Conservation (phyloP, 2,329 filamentous ascomycete genomes). For the Colletotrichum cereale region DNA sequence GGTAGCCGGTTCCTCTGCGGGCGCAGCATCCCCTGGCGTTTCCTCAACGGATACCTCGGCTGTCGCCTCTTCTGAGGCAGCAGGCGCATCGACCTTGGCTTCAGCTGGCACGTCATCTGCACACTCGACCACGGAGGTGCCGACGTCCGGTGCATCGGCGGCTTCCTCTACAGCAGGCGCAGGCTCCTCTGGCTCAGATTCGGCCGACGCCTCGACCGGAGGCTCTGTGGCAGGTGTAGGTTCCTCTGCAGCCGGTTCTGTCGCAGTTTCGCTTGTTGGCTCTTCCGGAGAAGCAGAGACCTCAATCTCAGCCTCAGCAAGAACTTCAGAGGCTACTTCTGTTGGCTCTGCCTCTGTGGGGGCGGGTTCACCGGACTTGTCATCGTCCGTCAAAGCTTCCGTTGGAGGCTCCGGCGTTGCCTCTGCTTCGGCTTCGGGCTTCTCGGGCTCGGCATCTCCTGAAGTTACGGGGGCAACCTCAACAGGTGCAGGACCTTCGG, state of each 20-base stretch:
- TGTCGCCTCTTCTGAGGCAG: background rate
- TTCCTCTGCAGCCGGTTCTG: constrained; percentile 34
- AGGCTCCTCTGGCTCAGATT: background rate
- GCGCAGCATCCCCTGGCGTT: background rate
- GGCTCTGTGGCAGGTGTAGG: constrained; percentile 28
- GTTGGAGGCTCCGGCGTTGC: background rate
- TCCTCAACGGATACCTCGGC: background rate
- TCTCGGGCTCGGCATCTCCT: background rate
- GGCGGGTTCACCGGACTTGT: background rate
- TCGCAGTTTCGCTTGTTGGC: constrained; percentile 13
- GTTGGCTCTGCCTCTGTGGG: background rate
- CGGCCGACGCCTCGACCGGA: background rate
- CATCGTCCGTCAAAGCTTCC: background rate
- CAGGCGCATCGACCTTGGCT: background rate
- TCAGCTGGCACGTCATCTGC: background rate
- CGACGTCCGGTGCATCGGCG: background rate
- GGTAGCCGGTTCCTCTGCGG: constrained; percentile 5
- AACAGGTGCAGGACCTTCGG: background rate
- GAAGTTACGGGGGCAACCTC: background rate
- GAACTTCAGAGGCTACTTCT: background rate
- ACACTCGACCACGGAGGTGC: background rate
- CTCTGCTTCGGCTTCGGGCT: background rate
- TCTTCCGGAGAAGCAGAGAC: background rate
- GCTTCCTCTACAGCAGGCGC: background rate
- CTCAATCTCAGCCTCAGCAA: background rate